Evolutionary conservation across 192 early-diverging fungal genomes (phyloP).

Genomic region (Podila verticillata): DNA sequence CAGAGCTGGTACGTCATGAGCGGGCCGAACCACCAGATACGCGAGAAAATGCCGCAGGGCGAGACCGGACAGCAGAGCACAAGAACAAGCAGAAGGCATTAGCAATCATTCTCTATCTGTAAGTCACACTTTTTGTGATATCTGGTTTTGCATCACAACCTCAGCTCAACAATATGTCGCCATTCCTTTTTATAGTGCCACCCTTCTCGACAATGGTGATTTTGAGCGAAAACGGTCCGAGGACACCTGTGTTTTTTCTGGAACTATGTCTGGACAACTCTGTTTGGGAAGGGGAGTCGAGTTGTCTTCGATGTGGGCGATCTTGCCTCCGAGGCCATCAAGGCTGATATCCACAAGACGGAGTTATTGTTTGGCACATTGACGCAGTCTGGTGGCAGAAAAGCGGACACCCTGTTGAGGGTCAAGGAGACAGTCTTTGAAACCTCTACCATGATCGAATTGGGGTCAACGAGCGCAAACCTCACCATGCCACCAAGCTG

Average conservation of each 20-base stretch:
- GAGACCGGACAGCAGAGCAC: no score
- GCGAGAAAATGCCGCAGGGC: no score
- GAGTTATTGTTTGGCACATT: slow-evolving; percentile 16
- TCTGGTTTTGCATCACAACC: no score
- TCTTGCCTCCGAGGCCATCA: slow-evolving; percentile 18
- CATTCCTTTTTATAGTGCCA: no score
- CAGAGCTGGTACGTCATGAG: no score
- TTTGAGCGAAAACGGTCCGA: slow-evolving; percentile 13
- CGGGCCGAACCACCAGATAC: no score
- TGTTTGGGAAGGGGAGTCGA: slow-evolving; percentile 1
- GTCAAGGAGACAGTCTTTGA: slow-evolving; percentile 4
- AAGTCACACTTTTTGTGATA: no score
- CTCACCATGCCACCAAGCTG: slow-evolving; percentile 2
- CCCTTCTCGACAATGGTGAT: no score
- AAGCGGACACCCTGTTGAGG: slow-evolving; percentile 21
- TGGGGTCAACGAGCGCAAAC: slow-evolving; percentile 26
- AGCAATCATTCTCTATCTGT: no score
- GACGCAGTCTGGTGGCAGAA: slow-evolving; percentile 18
- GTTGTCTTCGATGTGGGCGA: slow-evolving; percentile 7
- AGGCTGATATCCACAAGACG: slow-evolving; percentile 7
- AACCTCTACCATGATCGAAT: slow-evolving; percentile 3
- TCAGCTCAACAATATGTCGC: no score
- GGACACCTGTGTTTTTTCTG: slow-evolving; percentile 9
- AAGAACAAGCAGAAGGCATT: no score
- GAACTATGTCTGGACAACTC: slow-evolving; percentile 10